These are phyloP conservation scores for Keithomyces neogunnii DNA, from an alignment of 2,329 filamentous ascomycete genomes.

Conservation along the genomic window DNA sequence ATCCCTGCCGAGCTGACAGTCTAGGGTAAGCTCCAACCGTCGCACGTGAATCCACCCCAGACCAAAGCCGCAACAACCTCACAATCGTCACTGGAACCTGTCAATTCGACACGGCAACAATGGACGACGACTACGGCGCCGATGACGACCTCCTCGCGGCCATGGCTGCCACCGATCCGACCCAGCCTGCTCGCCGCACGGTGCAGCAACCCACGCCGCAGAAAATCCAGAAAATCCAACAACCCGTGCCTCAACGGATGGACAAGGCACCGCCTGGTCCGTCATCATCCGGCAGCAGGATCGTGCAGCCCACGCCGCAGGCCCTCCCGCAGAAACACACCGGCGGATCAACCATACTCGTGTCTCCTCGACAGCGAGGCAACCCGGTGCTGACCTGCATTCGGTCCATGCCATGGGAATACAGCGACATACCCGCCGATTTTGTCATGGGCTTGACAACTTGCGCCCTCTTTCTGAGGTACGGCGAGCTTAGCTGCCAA, in stretches of 20 bases:
- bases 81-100: background rate
- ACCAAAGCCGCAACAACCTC: background rate
- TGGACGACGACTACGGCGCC: slow-evolving; percentile 50
- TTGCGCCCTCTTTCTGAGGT: slow-evolving; percentile 80
- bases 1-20: too few species aligned
- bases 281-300: slow-evolving; percentile 35
- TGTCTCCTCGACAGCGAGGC: slow-evolving; percentile 87
- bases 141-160: slow-evolving; percentile 49
- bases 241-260: slow-evolving; percentile 47
- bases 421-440: slow-evolving; percentile 91
- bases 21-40: too few species aligned
- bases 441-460: slow-evolving; percentile 83
- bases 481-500: background rate
- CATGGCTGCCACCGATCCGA: slow-evolving; percentile 40
- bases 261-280: slow-evolving; percentile 39
- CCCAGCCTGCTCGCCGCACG: slow-evolving; percentile 15
- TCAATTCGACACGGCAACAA: slow-evolving; percentile 7
- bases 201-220: slow-evolving; percentile 33
- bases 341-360: slow-evolving; percentile 73
- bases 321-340: slow-evolving; percentile 57
- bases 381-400: slow-evolving; percentile 86
- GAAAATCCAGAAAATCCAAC: slow-evolving; percentile 32
- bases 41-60: background rate
- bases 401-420: slow-evolving; percentile 84
- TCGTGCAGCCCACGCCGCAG: slow-evolving; percentile 85